Percentiles rank a stretch among this genome's conserved stretches.
These are phyloP conservation scores for Ganoderma meredithae DNA, from an alignment of 1,284 basidiomycete species.

Conservation along the genomic window DNA sequence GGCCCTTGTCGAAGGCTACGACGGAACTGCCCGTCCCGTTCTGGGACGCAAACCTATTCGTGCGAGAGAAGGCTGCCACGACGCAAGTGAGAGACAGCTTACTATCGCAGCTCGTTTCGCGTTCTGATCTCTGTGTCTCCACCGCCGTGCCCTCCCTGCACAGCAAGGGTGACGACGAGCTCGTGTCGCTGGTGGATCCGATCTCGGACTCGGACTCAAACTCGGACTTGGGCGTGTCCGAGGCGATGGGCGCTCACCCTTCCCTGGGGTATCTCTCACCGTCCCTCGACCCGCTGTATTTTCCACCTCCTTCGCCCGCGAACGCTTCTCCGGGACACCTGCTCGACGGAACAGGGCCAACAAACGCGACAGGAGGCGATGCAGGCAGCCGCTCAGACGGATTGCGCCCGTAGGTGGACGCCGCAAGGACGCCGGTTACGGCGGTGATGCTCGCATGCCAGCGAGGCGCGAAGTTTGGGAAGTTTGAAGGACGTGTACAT, in stretches of 20 bases:
- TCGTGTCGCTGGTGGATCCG: neutral
- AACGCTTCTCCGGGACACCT: neutral
- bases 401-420: neutral
- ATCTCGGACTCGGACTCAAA: neutral
- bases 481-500: neutral
- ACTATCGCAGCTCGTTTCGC: neutral
- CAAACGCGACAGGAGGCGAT: neutral
- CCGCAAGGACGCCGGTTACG: neutral
- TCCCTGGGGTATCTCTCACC: neutral
- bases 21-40: neutral
- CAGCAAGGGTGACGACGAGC: conserved; percentile 5
- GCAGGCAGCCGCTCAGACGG: neutral
- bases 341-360: neutral
- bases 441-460: neutral
- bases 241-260: neutral
- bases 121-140: neutral
- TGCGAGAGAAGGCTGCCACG: neutral
- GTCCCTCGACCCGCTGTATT: neutral
- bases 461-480: neutral
- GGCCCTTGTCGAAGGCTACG: neutral
- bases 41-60: conserved; percentile 7
- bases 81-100: conserved; percentile 11
- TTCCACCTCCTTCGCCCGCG: neutral
- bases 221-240: neutral
- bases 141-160: neutral